Base-by-base conservation (phyloP, 768 basidiomycete species). In the Mrakia gelida region DNA sequence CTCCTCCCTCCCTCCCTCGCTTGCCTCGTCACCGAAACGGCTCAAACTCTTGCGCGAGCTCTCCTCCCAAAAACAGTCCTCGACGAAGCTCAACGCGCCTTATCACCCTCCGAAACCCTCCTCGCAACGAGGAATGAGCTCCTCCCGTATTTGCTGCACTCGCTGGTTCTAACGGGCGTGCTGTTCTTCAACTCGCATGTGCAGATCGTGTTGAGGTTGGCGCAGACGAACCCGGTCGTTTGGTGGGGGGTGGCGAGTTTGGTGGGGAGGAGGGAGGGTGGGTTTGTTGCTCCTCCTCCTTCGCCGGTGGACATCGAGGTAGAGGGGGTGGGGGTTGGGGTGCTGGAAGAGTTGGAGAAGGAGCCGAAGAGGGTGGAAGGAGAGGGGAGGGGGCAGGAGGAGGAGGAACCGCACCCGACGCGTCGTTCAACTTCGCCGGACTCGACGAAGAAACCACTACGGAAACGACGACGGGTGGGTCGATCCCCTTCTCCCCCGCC, bases 211-310 rank as follows among this genome's bases (percentile, higher is more conserved):
- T 88, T 98, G 1, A 91, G 95, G 10, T 86, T 92, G 18, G 89
- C 90, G 30, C 88, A 91, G 1, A 89, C 91, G 5, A 87, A 94
- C 84, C 96, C 96, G 0, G 85, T 91, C 68, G 85, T 89, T 0
- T 94, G 93, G 84, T 98, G 96, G 97, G 91, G 89, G 3, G 90
- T 91, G n/a, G 89, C 92, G 5, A 87, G 88, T 84, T 84, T 94
- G 28, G 82, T 91, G 52, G 80, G 89, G 49, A 52, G 49, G 34
- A 26, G 43, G 77, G 80, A 77, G n/a, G 56, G 54, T 32, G 59
- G 8, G 38, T 59, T 28, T 13, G 70, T 32, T 13, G 85, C 45
- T 45, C 45, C 45, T 11, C 45, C 45, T 6, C 45, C 41, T 43
- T 43, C 11, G 11, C 11, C 45, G 88, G 78, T 84, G 85, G 34